Conservation (phyloP, 768 basidiomycete genomes). For the Podaxis sp. region DNA sequence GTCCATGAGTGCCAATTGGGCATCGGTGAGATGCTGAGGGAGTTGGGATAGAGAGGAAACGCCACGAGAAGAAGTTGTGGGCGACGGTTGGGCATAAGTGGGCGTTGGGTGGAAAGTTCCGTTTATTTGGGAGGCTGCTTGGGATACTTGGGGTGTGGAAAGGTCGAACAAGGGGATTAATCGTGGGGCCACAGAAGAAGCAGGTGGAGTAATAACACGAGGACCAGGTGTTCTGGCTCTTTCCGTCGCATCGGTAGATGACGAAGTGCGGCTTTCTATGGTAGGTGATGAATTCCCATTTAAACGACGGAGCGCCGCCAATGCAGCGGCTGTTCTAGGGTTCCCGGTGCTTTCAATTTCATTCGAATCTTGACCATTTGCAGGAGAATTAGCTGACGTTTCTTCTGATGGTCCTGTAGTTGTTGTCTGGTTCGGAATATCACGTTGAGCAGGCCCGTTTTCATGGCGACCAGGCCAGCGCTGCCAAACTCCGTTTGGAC, state of each 20-base stretch:
- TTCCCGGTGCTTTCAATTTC: constrained; percentile 11
- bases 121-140: neutral
- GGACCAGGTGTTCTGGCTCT: neutral
- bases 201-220: neutral
- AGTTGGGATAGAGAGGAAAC: constrained; percentile 24
- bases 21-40: constrained; percentile 48
- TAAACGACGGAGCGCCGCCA: constrained; percentile 57
- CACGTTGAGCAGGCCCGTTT: constrained; percentile 1
- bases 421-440: neutral
- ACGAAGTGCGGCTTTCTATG: neutral
- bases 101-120: neutral
- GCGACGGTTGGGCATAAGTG: neutral
- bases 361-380: neutral
- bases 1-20: constrained; percentile 65
- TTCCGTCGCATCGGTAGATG: neutral
- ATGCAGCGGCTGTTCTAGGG: constrained; percentile 50
- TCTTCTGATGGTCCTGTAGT: constrained; percentile 3
- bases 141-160: neutral
- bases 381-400: neutral
- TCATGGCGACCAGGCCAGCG: constrained; percentile 47
- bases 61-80: neutral
- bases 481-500: constrained; percentile 63
- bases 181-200: constrained; percentile 17
- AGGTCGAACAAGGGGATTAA: constrained; percentile 31
- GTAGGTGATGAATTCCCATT: constrained; percentile 18